These are phyloP conservation scores for Candida rishiriensis DNA, from an alignment of 805 yeast species.

Conservation along the genomic window DNA sequence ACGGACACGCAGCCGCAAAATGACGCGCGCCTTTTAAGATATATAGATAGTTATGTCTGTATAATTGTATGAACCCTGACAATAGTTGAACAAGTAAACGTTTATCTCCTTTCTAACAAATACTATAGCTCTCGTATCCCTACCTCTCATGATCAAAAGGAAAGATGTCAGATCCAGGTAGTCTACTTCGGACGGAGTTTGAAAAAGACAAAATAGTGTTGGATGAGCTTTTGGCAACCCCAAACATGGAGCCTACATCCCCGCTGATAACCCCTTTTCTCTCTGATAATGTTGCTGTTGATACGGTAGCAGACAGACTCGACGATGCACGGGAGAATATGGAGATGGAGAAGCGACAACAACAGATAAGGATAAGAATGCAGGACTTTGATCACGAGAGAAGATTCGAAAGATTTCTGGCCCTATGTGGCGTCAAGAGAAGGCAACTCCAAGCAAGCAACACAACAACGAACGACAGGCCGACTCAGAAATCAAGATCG, in stretches of 20 bases:
- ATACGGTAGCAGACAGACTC: conserved; percentile 49
- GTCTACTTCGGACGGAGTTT: conserved; percentile 6
- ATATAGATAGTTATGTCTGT: background rate
- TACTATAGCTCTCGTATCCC: background rate
- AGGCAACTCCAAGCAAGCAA: conserved; percentile 1
- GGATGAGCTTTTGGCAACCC: conserved; percentile 39
- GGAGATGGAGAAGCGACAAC: background rate
- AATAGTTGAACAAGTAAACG: background rate
- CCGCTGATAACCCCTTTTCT: conserved; percentile 52
- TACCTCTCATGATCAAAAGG: background rate
- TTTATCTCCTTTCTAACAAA: background rate
- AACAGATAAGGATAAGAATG: conserved; percentile 4
- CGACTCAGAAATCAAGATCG: background rate
- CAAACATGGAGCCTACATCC: conserved; percentile 48
- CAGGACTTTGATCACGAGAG: conserved; percentile 26
- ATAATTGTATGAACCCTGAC: background rate
- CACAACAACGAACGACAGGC: background rate
- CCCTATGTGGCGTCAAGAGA: conserved; percentile 20
- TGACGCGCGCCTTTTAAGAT: background rate
- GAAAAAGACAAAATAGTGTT: conserved; percentile 27
- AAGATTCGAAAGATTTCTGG: conserved; percentile 23
- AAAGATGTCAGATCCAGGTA: conserved; percentile 1
- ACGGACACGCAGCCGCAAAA: background rate
- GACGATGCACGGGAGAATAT: conserved; percentile 30
- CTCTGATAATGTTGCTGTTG: conserved; percentile 19